Percentiles rank a stretch among this genome's conserved stretches.
Conservation (phyloP, 2,329 filamentous ascomycete genomes). For the Didymella sp. region DNA sequence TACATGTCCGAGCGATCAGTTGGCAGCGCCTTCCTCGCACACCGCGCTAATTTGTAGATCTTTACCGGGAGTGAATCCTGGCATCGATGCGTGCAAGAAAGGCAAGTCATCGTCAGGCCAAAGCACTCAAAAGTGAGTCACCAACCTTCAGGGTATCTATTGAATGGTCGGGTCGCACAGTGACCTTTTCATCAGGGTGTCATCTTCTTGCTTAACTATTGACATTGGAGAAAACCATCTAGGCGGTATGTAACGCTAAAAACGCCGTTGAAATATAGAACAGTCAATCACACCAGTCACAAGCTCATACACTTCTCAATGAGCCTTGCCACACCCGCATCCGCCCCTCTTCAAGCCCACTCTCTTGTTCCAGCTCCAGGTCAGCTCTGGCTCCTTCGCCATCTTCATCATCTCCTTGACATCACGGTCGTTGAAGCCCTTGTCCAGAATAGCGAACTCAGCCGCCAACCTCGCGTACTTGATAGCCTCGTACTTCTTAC, state of each 20-base stretch:
- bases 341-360: slow-evolving; percentile 29
- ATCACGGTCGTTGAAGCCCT: slow-evolving; percentile 39
- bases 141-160: no score
- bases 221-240: neutral
- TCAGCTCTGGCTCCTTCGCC: slow-evolving; percentile 35
- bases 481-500: slow-evolving; percentile 39
- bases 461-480: slow-evolving; percentile 39
- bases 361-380: slow-evolving; percentile 47
- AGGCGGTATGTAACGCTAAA: neutral
- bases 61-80: no score
- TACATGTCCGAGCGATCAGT: no score
- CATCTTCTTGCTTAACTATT: neutral
- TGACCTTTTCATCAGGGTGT: no score
- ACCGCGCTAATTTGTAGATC: no score
- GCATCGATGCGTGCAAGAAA: no score
- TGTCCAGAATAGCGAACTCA: slow-evolving; percentile 40
- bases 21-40: no score
- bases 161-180: no score
- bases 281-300: neutral
- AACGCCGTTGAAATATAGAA: slow-evolving; percentile 6
- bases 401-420: slow-evolving; percentile 39
- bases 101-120: no score
- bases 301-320: slow-evolving; percentile 10
- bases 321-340: slow-evolving; percentile 32
- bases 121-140: no score